phyloP scores from a whole-genome alignment of 2,329 filamentous ascomycete genomes.

The Aspergillus arachidicola region DNA sequence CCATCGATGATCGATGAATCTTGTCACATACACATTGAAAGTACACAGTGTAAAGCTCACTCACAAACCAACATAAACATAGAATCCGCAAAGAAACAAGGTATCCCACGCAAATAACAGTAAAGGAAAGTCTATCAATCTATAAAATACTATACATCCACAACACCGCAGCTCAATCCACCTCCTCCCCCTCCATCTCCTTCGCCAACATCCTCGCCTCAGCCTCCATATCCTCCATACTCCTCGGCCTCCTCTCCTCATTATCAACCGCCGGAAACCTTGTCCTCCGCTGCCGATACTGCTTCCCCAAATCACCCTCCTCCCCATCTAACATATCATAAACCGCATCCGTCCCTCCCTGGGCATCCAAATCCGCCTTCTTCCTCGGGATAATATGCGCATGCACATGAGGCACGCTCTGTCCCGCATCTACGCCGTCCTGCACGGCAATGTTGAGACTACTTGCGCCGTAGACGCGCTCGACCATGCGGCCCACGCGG shows the following conservation, averaged over 20 bases:
- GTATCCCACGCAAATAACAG: neutral
- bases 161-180: constrained; percentile 27
- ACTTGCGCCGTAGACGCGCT: constrained; percentile 63
- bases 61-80: neutral
- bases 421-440: constrained; percentile 84
- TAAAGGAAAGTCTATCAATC: neutral
- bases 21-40: constrained; percentile 10
- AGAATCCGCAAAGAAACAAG: neutral
- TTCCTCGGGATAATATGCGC: constrained; percentile 83
- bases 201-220: constrained; percentile 47
- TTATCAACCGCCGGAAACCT: constrained; percentile 65
- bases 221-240: constrained; percentile 38
- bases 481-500: constrained; percentile 75
- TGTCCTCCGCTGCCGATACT: constrained; percentile 58
- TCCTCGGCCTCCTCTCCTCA: constrained; percentile 63
- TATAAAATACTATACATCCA: neutral
- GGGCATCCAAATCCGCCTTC: constrained; percentile 59
- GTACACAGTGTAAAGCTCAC: neutral
- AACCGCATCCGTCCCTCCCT: constrained; percentile 69
- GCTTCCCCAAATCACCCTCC: constrained; percentile 77
- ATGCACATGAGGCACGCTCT: constrained; percentile 93
- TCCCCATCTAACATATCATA: constrained; percentile 83
- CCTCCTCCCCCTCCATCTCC: constrained; percentile 39
- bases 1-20: constrained; percentile 2
- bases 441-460: constrained; percentile 95